Base-by-base conservation (phyloP, 306 rosid genomes). In the Begonia loranthoides region DNA sequence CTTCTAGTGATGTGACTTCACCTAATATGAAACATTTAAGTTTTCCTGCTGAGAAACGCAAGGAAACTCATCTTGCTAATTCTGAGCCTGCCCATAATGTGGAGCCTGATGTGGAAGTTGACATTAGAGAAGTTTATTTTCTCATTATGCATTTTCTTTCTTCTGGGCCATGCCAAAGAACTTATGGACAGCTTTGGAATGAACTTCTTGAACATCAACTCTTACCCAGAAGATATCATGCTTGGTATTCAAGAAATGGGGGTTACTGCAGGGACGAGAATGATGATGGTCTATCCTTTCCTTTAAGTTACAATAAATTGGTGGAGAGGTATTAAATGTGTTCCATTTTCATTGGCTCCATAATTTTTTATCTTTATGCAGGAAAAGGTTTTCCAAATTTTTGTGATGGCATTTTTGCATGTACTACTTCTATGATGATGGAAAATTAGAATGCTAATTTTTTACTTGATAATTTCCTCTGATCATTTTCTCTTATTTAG, bases 211-310 rank as follows among this genome's bases (percentile, higher is more conserved):
- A 87, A 58, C 78, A 82, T 65, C 84, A 66, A 64, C 96, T 87
- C 59, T 74, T 87, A 9, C 96, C 96, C 54, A 77, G 96, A 80
- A 79, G 96, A 67, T 82, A 82, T 75, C 96, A 87, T 77, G 81
- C 94, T 60, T 71, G 84, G 89, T 87, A 62, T 87, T 87, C 94
- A 53, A 75, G 94, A 59, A 75, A 66, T 58, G 77, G 80, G 16
- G 57, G 56, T 17, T 45, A 41, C 24, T 56, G 65, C 48, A 69
- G 62, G 64, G 72, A 66, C 50, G 76, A 50, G 41, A 60, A 55
- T 13, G 89, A 72, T 50, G 76, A 76, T 66, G 86, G 75, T 67
- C 50, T 67, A 53, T 87, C 96, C 49, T 83, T 75, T 48, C 96
- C 96, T 5, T 60, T 82, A 75, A 63, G 67, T 62, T 87, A 87